phyloP scores from a whole-genome alignment of 352 stramenopile species.

The Blastocystis sp. region DNA sequence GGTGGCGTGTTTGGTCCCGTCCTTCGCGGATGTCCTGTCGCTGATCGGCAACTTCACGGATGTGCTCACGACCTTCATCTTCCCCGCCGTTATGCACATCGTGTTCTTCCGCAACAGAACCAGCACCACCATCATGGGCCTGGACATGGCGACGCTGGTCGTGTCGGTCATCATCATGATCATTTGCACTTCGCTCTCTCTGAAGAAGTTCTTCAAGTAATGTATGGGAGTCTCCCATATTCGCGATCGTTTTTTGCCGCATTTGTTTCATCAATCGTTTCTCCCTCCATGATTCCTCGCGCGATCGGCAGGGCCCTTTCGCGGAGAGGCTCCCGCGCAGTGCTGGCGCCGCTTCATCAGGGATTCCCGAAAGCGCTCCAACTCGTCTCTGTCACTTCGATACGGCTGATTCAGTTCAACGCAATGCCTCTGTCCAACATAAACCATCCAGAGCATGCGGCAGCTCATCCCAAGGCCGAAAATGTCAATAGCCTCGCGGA shows the following conservation, averaged over 20 bases:
- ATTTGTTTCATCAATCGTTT: background rate
- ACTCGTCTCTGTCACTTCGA: background rate
- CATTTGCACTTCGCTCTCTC: constrained; percentile 51
- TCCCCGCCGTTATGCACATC: constrained; percentile 63
- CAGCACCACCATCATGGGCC: constrained; percentile 2
- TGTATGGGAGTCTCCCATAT: too few relatives aligned
- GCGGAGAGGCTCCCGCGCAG: background rate
- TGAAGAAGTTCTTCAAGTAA: constrained; percentile 41
- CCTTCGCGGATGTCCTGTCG: background rate
- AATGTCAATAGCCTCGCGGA: background rate
- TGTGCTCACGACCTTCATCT: constrained; percentile 64
- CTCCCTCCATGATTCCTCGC: background rate
- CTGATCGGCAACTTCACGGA: constrained; percentile 63
- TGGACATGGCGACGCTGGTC: constrained; percentile 40
- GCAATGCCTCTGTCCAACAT: background rate
- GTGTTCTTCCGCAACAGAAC: constrained; percentile 64
- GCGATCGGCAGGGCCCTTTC: background rate
- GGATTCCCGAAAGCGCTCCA: too few relatives aligned
- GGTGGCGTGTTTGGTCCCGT: constrained; percentile 31
- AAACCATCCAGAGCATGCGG: background rate
- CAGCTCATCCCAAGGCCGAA: background rate
- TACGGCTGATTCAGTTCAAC: constrained; percentile 18
- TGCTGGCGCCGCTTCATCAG: too few relatives aligned
- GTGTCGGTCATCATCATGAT: constrained; percentile 65
- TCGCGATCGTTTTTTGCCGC: too few relatives aligned